Base-by-base conservation (phyloP, 495 filamentous ascomycete genomes). In the Penicillium dipodomyicola region DNA sequence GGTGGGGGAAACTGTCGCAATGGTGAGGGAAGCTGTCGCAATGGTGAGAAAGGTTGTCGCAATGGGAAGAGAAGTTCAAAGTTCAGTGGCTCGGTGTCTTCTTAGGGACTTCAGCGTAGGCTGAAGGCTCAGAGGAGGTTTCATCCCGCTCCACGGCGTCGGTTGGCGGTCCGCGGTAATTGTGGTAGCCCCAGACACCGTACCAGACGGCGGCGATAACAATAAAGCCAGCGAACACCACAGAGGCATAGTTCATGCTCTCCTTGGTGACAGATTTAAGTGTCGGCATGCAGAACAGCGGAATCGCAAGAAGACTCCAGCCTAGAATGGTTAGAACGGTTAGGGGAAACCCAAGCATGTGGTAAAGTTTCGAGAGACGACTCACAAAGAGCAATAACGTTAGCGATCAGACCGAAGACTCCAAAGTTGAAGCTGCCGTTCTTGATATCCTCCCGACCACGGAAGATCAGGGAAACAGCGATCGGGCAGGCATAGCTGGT, bases 271-370 rank as follows among this genome's bases (percentile, higher is more conserved):
- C 76, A 1, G 67, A 60, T 51, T 56, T 60, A 33, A 57, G 27
- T 0, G 74, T 69, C 0, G 74, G 75, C 75, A 78, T 78, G 58
- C 72, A 76, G 68, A 78, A 78, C 5, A 78, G 63, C 0, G 83
- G 83, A 40, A 85, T 76, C 11, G 80, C 83, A 23, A 86, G 74
- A n/a, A 76, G 19, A 41, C 80, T 80, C 84, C 84, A 86, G 44
- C 60, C 83, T 84, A 53, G 1, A 12, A n/a, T 12, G 10, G 25
- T n/a, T 42, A 41, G 25, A 37, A 27, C n/a, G 19, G 46, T 64
- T 60, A 67, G 65, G 46, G 2, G 8, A 30, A 10, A 10, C 10
- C 12, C 32, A 15, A 14, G 14, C 32, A 14, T 14, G 23, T 5
- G 5, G 5, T 5, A 5, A 25, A 35, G 15, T 35, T 35, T 15